Conservation (phyloP, 177 flowering plant species). For the Tripterygium wilfordii region DNA sequence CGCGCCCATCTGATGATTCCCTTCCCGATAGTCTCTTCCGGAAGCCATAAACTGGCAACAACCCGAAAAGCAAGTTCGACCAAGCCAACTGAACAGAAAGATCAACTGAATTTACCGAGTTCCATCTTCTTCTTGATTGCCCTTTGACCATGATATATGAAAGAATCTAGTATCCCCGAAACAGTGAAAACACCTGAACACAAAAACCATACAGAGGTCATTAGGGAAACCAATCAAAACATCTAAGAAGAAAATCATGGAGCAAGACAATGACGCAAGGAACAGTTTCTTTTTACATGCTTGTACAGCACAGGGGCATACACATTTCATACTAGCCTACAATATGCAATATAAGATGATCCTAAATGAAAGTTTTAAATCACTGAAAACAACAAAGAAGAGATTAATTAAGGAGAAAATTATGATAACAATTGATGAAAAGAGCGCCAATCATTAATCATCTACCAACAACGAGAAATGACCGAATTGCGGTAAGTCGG, state of each 20-base stretch:
- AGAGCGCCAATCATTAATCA: too few species aligned
- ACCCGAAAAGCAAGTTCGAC: not conserved
- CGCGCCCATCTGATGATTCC: too few species aligned
- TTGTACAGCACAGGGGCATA: too few species aligned
- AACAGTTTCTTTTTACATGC: too few species aligned
- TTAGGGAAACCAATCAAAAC: not conserved
- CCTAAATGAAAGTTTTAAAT: too few species aligned
- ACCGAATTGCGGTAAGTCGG: too few species aligned
- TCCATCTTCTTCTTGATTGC: constrained; percentile 91
- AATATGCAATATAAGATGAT: too few species aligned
- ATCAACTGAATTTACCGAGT: constrained; percentile 73
- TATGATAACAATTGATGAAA: too few species aligned
- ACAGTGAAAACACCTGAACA: constrained; percentile 75
- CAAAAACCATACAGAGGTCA: not conserved
- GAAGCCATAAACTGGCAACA: not conserved
- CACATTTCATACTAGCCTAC: too few species aligned
- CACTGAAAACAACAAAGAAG: not conserved
- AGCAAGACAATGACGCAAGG: too few species aligned
- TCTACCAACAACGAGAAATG: too few species aligned
- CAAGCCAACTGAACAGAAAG: constrained; percentile 5
- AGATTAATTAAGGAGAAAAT: not conserved
- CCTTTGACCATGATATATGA: constrained; percentile 79
- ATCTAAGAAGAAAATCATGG: not conserved
- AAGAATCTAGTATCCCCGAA: constrained; percentile 82
- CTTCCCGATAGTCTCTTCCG: too few species aligned